These are phyloP conservation scores for Tribonema minus DNA, from an alignment of 108 stramenopile species.

Conservation along the genomic window DNA sequence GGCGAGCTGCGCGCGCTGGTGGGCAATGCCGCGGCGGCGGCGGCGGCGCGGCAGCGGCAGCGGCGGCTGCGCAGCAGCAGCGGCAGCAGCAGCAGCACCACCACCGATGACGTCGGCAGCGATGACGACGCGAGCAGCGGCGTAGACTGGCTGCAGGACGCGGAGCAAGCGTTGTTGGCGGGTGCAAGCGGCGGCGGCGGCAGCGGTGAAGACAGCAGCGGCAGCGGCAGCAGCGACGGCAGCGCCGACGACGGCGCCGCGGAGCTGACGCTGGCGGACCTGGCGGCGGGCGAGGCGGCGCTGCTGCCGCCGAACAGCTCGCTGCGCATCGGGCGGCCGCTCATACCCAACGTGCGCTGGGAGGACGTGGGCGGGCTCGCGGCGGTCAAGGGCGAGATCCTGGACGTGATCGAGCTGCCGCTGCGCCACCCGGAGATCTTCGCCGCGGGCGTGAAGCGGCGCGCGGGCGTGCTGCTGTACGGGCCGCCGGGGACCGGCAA, in stretches of 20 bases:
- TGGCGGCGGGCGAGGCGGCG: slow-evolving; percentile 9
- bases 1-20: slow-evolving; percentile 11
- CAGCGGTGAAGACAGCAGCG: neutral
- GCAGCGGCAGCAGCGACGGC: neutral
- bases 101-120: no score
- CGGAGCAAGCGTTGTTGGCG: neutral
- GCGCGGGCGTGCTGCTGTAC: slow-evolving; percentile 87
- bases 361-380: slow-evolving; percentile 38
- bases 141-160: slow-evolving; percentile 5
- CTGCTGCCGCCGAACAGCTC: slow-evolving; percentile 7
- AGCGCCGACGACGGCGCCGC: no score
- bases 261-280: slow-evolving; percentile 1
- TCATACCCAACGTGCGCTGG: slow-evolving; percentile 74
- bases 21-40: neutral
- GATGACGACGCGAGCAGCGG: neutral
- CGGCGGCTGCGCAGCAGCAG: no score
- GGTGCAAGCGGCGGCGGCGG: neutral
- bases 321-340: no score
- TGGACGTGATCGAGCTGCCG: slow-evolving; percentile 88
- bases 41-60: neutral
- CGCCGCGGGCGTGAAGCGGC: slow-evolving; percentile 87
- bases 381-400: slow-evolving; percentile 58
- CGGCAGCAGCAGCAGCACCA: no score
- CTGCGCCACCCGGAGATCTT: slow-evolving; percentile 89
- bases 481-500: slow-evolving; percentile 85